Evolutionary conservation across 768 basidiomycete genomes (phyloP).

Genomic region (Rhizopogon rudus): DNA sequence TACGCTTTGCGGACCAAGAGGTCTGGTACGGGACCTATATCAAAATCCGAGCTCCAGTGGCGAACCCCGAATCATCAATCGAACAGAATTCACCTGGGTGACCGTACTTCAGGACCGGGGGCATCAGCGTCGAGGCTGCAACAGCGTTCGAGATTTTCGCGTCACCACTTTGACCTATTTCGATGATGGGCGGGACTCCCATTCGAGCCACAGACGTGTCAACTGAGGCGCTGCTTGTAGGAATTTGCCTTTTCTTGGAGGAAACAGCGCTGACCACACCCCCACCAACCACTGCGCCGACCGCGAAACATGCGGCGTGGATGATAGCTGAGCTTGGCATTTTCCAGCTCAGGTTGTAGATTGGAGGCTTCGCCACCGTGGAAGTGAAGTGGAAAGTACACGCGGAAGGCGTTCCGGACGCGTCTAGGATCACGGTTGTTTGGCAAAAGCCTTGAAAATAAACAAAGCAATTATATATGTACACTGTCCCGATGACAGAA

Average conservation of each 20-base stretch:
- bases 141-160: conserved; percentile 35
- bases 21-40: conserved; percentile 81
- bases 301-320: conserved; percentile 73
- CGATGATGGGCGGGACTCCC: conserved; percentile 32
- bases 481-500: not conserved
- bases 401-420: not conserved
- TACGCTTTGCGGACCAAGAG: conserved; percentile 77
- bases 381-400: not conserved
- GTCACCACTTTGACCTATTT: conserved; percentile 40
- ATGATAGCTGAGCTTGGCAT: conserved; percentile 48
- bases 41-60: conserved; percentile 1
- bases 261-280: conserved; percentile 54
- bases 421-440: not conserved
- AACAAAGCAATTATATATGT: not conserved
- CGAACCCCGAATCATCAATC: conserved; percentile 1
- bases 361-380: not conserved
- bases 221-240: conserved; percentile 8
- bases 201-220: conserved; percentile 18
- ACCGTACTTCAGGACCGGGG: conserved; percentile 66
- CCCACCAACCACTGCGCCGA: conserved; percentile 78
- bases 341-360: not conserved
- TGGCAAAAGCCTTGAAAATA: conserved; percentile 1
- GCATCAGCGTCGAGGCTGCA: conserved; percentile 11
- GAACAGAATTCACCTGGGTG: conserved; percentile 59
- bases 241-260: conserved; percentile 23